These are phyloP conservation scores for Pelargonium myrrhifolium DNA, from an alignment of 441 rosid species.

Conservation along the genomic window DNA sequence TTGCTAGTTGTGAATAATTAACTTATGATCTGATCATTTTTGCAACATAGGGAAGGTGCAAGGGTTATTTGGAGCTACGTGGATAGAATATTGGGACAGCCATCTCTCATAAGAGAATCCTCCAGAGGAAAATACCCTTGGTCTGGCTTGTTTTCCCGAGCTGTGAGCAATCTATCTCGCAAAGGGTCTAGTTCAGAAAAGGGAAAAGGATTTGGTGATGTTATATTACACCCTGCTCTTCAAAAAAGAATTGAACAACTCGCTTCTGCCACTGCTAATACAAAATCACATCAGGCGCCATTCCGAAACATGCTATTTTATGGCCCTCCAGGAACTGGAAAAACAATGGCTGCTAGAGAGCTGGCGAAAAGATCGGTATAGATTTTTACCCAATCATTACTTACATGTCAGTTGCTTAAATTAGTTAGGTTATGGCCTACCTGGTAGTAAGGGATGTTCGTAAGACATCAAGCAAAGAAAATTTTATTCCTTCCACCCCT, in stretches of 20 bases:
- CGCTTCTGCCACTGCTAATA: conserved; percentile 85
- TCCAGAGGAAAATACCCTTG: conserved; percentile 96
- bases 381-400: conserved; percentile 12
- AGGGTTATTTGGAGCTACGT: conserved; percentile 96
- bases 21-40: conserved; percentile 8
- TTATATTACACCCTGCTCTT: conserved; percentile 79
- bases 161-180: conserved; percentile 37
- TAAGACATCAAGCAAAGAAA: too few relatives aligned
- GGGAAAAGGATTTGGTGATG: conserved; percentile 87
- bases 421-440: too few relatives aligned
- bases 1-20: background rate
- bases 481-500: too few relatives aligned
- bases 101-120: conserved; percentile 89
- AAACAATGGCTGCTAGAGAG: conserved; percentile 98
- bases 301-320: conserved; percentile 90
- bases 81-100: conserved; percentile 93
- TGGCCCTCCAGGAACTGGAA: conserved; percentile 99
- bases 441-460: too few relatives aligned
- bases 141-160: conserved; percentile 64
- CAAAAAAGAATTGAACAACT: conserved; percentile 73
- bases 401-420: background rate
- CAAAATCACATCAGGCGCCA: conserved; percentile 90
- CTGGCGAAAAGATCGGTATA: conserved; percentile 82
- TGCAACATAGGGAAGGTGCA: conserved; percentile 79
- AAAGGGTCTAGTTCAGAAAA: conserved; percentile 34